phyloP scores from a whole-genome alignment of 2,329 filamentous ascomycete genomes.

The Neurospora sp. region DNA sequence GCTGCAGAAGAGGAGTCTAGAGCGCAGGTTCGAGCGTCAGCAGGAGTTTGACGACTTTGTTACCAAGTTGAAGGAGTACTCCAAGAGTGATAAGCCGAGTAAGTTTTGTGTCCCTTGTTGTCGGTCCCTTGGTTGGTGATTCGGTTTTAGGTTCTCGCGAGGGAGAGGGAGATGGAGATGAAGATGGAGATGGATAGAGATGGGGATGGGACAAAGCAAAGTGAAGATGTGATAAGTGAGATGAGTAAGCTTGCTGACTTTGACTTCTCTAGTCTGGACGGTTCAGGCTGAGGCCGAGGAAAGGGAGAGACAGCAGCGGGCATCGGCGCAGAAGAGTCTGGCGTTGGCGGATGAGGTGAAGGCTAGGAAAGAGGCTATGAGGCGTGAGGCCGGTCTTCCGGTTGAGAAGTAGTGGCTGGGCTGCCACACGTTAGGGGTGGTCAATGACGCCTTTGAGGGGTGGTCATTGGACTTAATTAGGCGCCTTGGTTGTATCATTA shows the following conservation, averaged over 20 bases:
- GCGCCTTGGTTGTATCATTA: background rate
- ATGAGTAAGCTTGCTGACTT: background rate
- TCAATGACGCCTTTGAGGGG: background rate
- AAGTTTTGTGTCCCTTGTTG: conserved; percentile 26
- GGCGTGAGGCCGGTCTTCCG: conserved; percentile 36
- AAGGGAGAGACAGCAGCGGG: conserved; percentile 31
- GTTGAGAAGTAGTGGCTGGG: conserved; percentile 18
- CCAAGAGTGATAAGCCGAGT: conserved; percentile 89
- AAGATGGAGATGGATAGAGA: background rate
- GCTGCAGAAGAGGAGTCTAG: conserved; percentile 79
- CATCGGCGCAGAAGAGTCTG: conserved; percentile 25
- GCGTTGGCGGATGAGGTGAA: conserved; percentile 32
- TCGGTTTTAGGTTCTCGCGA: background rate
- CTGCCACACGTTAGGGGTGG: background rate
- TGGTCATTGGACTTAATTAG: background rate
- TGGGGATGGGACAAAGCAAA: background rate
- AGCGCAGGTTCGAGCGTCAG: conserved; percentile 63
- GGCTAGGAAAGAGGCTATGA: conserved; percentile 37
- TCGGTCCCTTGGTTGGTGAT: background rate
- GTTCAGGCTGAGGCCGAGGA: conserved; percentile 36
- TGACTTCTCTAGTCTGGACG: conserved; percentile 33
- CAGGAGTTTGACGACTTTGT: conserved; percentile 90
- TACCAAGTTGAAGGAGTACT: conserved; percentile 71
- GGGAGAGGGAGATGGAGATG: background rate
- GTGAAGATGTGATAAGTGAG: background rate